Evolutionary conservation across 345 rosid genomes (phyloP).

Genomic region (Cardiospermum halicacabum): DNA sequence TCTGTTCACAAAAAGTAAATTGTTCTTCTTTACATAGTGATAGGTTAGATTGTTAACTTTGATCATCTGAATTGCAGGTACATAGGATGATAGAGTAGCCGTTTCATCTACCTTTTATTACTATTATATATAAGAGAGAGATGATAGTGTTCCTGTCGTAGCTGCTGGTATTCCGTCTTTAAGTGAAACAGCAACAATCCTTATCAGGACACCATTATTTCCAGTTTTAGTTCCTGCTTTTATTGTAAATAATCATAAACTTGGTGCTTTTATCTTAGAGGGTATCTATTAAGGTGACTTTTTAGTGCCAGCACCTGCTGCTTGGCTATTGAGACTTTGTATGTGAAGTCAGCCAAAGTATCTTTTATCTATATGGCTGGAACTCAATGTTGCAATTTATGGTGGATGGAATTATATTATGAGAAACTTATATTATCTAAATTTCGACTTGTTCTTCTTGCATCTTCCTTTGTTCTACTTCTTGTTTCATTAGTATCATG

Average conservation of each 20-base stretch:
- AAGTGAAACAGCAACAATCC: constrained; percentile 14
- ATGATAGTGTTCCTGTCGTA: constrained; percentile 13
- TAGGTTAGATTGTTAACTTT: constrained; percentile 5
- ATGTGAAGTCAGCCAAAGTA: not conserved
- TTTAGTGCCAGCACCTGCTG: not conserved
- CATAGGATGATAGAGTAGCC: constrained; percentile 20
- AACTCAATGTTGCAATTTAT: not conserved
- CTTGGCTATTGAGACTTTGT: not conserved
- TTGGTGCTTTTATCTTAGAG: constrained; percentile 14
- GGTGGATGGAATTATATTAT: not conserved
- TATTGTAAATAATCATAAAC: constrained; percentile 9
- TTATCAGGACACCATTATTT: constrained; percentile 1
- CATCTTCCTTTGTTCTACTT: too few relatives aligned
- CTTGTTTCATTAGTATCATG: too few relatives aligned
- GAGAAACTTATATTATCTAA: too few relatives aligned
- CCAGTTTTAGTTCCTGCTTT: not conserved
- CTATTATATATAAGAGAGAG: constrained; percentile 15
- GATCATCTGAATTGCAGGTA: constrained; percentile 26
- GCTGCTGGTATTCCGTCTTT: constrained; percentile 25
- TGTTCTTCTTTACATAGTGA: too few relatives aligned
- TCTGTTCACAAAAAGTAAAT: not conserved
- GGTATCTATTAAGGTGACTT: constrained; percentile 2
- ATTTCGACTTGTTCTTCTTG: too few relatives aligned
- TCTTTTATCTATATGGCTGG: not conserved
- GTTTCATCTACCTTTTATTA: constrained; percentile 19